Percentiles rank a stretch among this genome's conserved stretches.
Conservation (phyloP, 305 asterid genomes). For the Fraxinus greggii region DNA sequence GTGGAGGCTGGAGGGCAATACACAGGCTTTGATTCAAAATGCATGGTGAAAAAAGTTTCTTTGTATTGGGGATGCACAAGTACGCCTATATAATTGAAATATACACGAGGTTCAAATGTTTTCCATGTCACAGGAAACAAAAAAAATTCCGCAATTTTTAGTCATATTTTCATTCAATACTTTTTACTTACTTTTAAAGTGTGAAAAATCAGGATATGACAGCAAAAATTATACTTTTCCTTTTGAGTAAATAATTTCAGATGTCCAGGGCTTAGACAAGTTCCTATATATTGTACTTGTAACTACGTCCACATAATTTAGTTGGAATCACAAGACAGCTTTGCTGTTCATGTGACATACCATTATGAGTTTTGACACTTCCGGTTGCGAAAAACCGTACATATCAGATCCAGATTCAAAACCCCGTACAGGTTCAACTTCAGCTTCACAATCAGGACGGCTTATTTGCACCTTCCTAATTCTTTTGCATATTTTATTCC, state of each 20-base stretch:
- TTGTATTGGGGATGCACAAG: not conserved
- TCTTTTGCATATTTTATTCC: slow-evolving; percentile 77
- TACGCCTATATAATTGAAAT: not conserved
- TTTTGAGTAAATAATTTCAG: not conserved
- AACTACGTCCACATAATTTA: slow-evolving; percentile 9
- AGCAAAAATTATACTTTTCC: not conserved
- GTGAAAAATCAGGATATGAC: not conserved
- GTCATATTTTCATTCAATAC: not conserved
- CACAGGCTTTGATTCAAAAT: not conserved
- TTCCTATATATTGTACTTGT: not conserved
- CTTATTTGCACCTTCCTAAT: slow-evolving; percentile 55
- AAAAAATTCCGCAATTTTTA: not conserved
- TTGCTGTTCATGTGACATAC: slow-evolving; percentile 36
- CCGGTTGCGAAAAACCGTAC: slow-evolving; percentile 86
- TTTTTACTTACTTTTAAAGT: not conserved
- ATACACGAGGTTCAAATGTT: not conserved
- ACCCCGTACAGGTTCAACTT: slow-evolving; percentile 38
- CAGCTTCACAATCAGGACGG: slow-evolving; percentile 41
- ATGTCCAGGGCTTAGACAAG: not conserved
- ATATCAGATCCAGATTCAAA: slow-evolving; percentile 71
- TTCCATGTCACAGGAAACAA: not conserved
- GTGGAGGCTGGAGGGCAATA: not conserved
- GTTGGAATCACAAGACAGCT: slow-evolving; percentile 12
- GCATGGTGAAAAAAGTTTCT: not conserved
- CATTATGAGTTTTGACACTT: slow-evolving; percentile 72